phyloP scores from a whole-genome alignment of 768 basidiomycete genomes.

The Lentinula boryana region DNA sequence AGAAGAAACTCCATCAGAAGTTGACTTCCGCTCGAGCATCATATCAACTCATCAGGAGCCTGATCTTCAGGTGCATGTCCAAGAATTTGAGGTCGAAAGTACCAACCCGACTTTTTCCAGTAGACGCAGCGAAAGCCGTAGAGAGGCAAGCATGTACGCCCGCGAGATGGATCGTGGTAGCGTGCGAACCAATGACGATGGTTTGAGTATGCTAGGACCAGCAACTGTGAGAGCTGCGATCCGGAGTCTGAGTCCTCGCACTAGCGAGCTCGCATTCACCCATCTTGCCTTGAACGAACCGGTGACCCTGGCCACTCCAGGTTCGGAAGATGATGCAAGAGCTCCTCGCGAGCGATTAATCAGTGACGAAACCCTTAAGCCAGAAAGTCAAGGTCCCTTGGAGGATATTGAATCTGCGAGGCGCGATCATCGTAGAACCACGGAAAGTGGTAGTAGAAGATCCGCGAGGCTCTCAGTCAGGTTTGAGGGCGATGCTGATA shows the following conservation, averaged over 20 bases:
- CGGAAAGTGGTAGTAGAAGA: background rate
- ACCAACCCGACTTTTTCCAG: background rate
- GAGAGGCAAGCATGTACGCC: background rate
- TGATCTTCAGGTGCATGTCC: background rate
- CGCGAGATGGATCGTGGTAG: conserved; percentile 18
- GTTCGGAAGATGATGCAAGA: background rate
- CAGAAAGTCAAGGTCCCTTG: conserved; percentile 15
- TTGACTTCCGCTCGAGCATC: background rate
- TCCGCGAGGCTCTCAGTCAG: conserved; percentile 12
- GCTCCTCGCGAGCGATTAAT: background rate
- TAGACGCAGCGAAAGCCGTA: background rate
- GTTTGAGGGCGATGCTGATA: conserved; percentile 11
- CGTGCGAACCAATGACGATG: conserved; percentile 21
- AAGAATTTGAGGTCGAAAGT: conserved; percentile 1
- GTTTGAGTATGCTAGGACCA: conserved; percentile 21
- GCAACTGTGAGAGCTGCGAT: conserved; percentile 32
- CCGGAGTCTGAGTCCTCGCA: conserved; percentile 40
- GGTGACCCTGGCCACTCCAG: background rate
- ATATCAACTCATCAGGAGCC: background rate
- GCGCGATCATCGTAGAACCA: background rate
- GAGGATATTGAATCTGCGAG: conserved; percentile 29
- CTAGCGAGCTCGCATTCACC: conserved; percentile 21
- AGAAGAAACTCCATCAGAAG: conserved; percentile 1
- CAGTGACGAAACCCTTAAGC: conserved; percentile 2
- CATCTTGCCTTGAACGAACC: background rate